Evolutionary conservation across 768 basidiomycete genomes (phyloP), one percentile per base, ranked within the genome.

Genomic region (Rhodotorula graminis): DNA sequence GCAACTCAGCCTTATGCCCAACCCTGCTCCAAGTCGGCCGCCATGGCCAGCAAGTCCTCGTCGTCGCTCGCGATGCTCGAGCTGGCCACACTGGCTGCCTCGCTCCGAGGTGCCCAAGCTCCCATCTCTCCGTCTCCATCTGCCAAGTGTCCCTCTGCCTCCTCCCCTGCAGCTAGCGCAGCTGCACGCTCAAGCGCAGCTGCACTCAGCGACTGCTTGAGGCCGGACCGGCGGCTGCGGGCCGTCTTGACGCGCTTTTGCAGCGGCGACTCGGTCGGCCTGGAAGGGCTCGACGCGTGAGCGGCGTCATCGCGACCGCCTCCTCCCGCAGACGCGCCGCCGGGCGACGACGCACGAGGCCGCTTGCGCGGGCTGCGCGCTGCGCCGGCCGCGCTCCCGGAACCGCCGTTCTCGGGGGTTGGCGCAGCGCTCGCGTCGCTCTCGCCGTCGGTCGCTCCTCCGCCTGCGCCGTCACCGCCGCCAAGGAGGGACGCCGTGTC

Each of bases 171-270:
- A 12, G 37, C 25, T 3, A 33, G 9, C 6, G 40, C 7, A 10
- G 49, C 65, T 3, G 55, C 23, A 3, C n/a, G 55, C 49, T 69
- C 67, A 33, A 61, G 64, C 12, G 64, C 61, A 2, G 61, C 61
- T 0, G 74, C 70, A 16, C 67, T 69, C 47, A 72, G 53, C 21
- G 68, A 70, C 12, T 59, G 63, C 68, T 76, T 76, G 50, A 75
- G 65, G 14, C 67, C 67, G 29, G 61, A 64, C 40, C 40, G 56
- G 9, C 74, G 49, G 0, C 58, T 61, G 11, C 68, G 68, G 7
- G 71, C 65, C n/a, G 70, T 69, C 61, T 72, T 76, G 46, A 72
- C 69, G 10, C 74, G 64, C 42, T 76, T 76, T 62, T 76, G 74
- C 23, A 76, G 65, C 14, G 74, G 74, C 53, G 52, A 56, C 42